phyloP scores from a whole-genome alignment of 2,329 filamentous ascomycete species.

The Teratosphaeria zuluensis region DNA sequence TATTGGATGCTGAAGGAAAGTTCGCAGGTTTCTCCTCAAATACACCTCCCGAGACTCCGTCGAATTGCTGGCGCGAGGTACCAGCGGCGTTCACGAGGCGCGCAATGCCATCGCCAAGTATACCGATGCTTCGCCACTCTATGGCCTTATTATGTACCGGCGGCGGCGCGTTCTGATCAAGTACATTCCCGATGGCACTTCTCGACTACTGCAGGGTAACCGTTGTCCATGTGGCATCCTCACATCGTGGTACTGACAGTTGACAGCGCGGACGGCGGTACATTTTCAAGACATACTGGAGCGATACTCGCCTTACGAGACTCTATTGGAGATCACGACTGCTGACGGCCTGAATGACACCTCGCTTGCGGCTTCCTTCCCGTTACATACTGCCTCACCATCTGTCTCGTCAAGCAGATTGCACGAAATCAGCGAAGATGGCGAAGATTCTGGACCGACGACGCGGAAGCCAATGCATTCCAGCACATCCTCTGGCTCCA shows the following conservation, averaged over 20 bases:
- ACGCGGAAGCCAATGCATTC: background rate
- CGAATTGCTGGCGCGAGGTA: conserved; percentile 65
- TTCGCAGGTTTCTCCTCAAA: conserved; percentile 78
- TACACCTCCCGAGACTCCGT: conserved; percentile 85
- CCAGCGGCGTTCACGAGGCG: conserved; percentile 73
- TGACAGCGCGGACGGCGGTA: conserved; percentile 66
- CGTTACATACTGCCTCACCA: conserved; percentile 75
- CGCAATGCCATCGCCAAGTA: conserved; percentile 69
- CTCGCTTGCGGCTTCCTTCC: conserved; percentile 78
- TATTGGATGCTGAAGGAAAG: conserved; percentile 9
- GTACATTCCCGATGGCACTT: conserved; percentile 84
- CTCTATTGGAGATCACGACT: conserved; percentile 64
- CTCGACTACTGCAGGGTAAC: conserved; percentile 80
- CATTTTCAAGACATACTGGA: conserved; percentile 54
- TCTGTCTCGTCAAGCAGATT: conserved; percentile 77
- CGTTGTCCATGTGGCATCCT: conserved; percentile 1
- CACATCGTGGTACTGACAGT: conserved; percentile 15
- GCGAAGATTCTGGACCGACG: conserved; percentile 52
- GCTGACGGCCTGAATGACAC: conserved; percentile 78
- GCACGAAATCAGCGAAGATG: conserved; percentile 85
- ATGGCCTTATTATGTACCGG: conserved; percentile 82
- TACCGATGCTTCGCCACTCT: conserved; percentile 77
- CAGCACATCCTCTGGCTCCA: conserved; percentile 4
- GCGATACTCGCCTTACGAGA: conserved; percentile 76
- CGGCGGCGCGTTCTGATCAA: conserved; percentile 86